These are phyloP conservation scores for Syzygium grande DNA, from an alignment of 345 rosid genomes.

Conservation along the genomic window DNA sequence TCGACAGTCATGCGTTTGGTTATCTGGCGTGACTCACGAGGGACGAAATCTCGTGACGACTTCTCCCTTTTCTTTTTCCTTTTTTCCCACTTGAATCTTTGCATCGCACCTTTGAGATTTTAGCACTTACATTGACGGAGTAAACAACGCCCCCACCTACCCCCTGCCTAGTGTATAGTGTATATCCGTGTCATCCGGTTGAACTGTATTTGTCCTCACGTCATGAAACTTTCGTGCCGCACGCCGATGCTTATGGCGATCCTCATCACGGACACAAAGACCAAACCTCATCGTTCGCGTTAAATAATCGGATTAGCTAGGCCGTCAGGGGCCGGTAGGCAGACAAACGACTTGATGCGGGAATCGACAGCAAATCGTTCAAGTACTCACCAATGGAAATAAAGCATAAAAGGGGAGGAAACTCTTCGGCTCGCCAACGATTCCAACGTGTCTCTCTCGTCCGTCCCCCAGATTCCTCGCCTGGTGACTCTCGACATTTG, in stretches of 20 bases:
- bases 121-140: not conserved
- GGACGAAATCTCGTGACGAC: not conserved
- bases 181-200: not conserved
- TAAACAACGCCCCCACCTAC: not conserved
- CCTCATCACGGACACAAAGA: not conserved
- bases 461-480: not conserved
- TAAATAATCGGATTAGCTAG: not conserved
- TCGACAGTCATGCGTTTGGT: not conserved
- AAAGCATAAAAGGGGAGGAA: not conserved
- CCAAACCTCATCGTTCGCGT: not conserved
- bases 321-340: not conserved
- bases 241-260: not conserved
- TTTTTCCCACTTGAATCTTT: not conserved
- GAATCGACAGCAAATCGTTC: not conserved
- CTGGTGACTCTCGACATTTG: not conserved
- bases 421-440: not conserved
- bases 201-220: not conserved
- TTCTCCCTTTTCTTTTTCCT: not conserved
- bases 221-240: not conserved
- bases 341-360: not conserved
- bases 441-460: not conserved
- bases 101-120: not conserved
- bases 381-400: not conserved
- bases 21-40: not conserved
- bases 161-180: not conserved